phyloP scores from a whole-genome alignment of 192 early-diverging fungal species.

The Gamsiella multidivaricata region DNA sequence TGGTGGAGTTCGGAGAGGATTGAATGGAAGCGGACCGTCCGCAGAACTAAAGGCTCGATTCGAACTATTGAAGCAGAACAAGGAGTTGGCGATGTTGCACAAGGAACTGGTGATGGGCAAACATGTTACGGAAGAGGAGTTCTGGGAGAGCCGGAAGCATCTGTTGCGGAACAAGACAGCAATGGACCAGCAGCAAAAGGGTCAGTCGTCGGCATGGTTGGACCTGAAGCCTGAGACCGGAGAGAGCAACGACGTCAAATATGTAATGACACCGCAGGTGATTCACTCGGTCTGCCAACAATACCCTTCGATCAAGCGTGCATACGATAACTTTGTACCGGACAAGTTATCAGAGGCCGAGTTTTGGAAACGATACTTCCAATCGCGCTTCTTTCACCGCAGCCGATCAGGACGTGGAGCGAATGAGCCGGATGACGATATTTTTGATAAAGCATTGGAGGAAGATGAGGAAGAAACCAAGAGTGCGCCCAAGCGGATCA shows the following conservation, averaged over 20 bases:
- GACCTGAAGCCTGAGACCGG: constrained; percentile 72
- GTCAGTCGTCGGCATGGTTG: constrained; percentile 79
- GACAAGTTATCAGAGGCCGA: constrained; percentile 77
- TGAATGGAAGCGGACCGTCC: constrained; percentile 52
- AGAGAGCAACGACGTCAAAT: constrained; percentile 84
- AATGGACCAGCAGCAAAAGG: constrained; percentile 80
- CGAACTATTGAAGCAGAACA: constrained; percentile 72
- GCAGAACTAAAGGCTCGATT: constrained; percentile 71
- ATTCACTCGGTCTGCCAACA: constrained; percentile 91
- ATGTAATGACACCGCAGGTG: constrained; percentile 88
- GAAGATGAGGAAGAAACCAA: constrained; percentile 78
- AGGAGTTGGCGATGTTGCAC: constrained; percentile 77
- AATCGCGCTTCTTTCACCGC: constrained; percentile 89
- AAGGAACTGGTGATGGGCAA: constrained; percentile 80
- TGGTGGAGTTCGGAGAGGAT: constrained; percentile 10
- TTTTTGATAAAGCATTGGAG: constrained; percentile 81
- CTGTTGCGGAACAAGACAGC: constrained; percentile 79
- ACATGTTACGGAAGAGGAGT: constrained; percentile 90
- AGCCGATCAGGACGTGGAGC: constrained; percentile 66
- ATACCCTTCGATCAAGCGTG: constrained; percentile 85
- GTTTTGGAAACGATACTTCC: constrained; percentile 91
- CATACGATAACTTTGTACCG: constrained; percentile 86
- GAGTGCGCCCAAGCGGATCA: constrained; percentile 55
- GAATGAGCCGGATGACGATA: constrained; percentile 67
- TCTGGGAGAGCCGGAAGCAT: constrained; percentile 88